Base-by-base conservation (phyloP, 257 asterid species). In the Thymus quinquecostatus region DNA sequence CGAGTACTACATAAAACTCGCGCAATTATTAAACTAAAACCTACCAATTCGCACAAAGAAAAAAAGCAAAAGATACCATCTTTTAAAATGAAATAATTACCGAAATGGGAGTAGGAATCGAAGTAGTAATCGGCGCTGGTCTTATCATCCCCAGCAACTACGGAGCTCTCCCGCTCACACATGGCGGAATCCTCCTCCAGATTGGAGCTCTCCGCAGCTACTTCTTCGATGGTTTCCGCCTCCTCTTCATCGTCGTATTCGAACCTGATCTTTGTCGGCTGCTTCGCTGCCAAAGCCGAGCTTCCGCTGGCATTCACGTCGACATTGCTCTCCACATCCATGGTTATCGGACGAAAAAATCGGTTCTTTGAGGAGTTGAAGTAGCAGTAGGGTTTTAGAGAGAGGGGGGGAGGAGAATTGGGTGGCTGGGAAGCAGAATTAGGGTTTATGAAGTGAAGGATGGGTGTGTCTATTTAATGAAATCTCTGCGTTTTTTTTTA, bases 71-170 rank as follows among this genome's bases (percentile, higher is more conserved):
- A 40, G 51, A 61, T 12, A 14, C 61, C 8, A 65, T 30, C 48
- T 59, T 65, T 59, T 1, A 29, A 29, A 29, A 67, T 66, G 5
- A 48, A 11, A 29, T 12, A 53, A 53, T 70, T 79, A 94, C 99
- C 99, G 55, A 95, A 95, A 69, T 95, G 99, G 5, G 98, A 89
- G 79, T 95, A 95, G 21, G 99, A 95, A 68, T 95, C 98, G 74
- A 94, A 94, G 86, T 91, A 94, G 81, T 94, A 94, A 74, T 94
- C 99, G 29, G 97, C 96, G 81, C 98, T 89, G 71, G 99, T 94
- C 82, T 89, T 91, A 61, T 89, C 89, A 57, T 80, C 88, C 33
- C 82, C 89, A 21, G 65, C 77, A 48, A 36, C 60, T 14, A 41
- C 28, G 3, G 88, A 77, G 33, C 59, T 83, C 51, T 84, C 92